Base-by-base conservation (phyloP, 1,284 basidiomycete genomes). In the Melampsora americana region DNA sequence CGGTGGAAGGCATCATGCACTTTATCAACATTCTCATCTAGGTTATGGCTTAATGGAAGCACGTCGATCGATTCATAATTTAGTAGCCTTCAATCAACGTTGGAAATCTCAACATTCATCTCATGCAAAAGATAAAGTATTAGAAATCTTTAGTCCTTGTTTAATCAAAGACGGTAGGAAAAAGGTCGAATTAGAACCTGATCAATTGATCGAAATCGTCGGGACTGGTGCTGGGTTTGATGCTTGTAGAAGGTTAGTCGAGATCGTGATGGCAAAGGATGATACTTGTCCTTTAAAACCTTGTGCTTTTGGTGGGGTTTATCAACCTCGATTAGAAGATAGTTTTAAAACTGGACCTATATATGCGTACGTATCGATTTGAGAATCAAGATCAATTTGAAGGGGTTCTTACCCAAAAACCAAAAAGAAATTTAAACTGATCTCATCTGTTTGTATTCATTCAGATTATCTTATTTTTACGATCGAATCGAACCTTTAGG, bases 1-100 rank as follows among this genome's bases (percentile, higher is more conserved):
- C 82, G 90, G 88, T 9, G 91, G 90, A 60, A 85, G 85, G 79
- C 86, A 85, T 69, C 88, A 90, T 82, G 87, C 88, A 77, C 84
- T 96, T 77, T 95, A 96, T 84, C 94, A 96, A 84, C 94, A 96
- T 83, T 96, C 93, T 78, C 95, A 95, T 84, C 87, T 99, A 69
- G 95, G 95, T 11, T 99, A 95, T 83, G 96, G 95, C 5, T 86
- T 99, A 42, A 98, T 95, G 93, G 86, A 88, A 56, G 95, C 94
- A 35, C 85, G 95, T 77, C 85, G 87, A 83, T 89, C 89, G 82
- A 90, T 96, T 53, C 94, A 99, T 83, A 89, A 89, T 80, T 85
- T 99, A 67, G 90, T 97, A 39, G 90, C 92, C 20, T 98, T 96
- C 83, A 90, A 92, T 85, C 88, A 89, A 79, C 86, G 86, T 80